These are phyloP conservation scores for Populus hybrid DNA, from an alignment of 441 rosid genomes.

Conservation along the genomic window DNA sequence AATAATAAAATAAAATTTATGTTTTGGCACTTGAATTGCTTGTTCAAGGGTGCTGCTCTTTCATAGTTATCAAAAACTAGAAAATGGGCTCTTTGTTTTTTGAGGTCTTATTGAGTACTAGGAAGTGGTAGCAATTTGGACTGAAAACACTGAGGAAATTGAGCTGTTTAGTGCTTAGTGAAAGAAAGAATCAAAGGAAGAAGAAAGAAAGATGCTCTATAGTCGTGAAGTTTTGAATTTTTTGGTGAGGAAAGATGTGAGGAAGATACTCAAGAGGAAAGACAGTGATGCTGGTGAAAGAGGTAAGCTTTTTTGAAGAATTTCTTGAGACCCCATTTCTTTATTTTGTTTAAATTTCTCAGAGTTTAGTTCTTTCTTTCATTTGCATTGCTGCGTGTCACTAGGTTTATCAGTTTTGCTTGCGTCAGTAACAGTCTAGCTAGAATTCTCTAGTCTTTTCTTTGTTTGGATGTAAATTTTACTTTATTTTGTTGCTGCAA, in stretches of 20 bases:
- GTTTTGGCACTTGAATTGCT: neutral
- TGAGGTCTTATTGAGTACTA: neutral
- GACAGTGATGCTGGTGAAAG: slow-evolving; percentile 81
- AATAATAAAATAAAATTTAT: no score
- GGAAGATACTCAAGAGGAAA: slow-evolving; percentile 83
- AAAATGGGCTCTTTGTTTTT: neutral
- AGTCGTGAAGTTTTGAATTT: slow-evolving; percentile 51
- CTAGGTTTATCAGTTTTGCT: neutral
- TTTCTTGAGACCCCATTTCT: neutral
- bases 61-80: neutral
- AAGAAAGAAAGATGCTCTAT: slow-evolving; percentile 15
- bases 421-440: neutral
- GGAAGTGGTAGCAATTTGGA: neutral
- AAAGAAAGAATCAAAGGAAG: neutral
- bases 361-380: neutral
- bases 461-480: neutral
- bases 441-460: neutral
- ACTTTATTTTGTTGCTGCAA: neutral
- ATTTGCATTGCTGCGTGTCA: neutral
- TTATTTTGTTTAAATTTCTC: neutral
- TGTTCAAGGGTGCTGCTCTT: neutral
- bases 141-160: neutral
- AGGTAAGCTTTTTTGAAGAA: slow-evolving; percentile 30
- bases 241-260: slow-evolving; percentile 55
- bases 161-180: neutral